A percentile compares a stretch with the other conserved stretches of the same genome.
phyloP scores from a whole-genome alignment of 257 asterid species.

The Solanum chiquidenum region DNA sequence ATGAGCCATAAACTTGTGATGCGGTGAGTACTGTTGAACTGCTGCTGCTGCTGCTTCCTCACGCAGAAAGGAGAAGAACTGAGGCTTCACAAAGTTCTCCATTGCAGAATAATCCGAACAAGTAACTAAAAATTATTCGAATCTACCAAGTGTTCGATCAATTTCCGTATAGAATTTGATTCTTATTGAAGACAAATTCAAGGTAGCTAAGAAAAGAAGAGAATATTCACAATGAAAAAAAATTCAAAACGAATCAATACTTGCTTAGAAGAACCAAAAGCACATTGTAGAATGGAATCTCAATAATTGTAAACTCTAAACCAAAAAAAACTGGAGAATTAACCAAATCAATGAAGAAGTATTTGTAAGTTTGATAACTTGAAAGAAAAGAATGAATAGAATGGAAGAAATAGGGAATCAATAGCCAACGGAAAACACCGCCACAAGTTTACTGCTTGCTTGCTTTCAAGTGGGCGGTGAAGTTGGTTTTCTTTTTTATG shows the following conservation, averaged over 20 bases:
- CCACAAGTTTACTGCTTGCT: background rate
- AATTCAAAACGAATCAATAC: background rate
- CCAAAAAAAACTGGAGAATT: background rate
- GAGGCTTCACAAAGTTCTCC: background rate
- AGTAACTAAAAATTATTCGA: background rate
- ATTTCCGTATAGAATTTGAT: background rate
- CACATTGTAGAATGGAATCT: background rate
- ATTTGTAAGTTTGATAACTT: background rate
- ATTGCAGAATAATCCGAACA: background rate
- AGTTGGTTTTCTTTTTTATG: background rate
- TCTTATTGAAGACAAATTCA: background rate
- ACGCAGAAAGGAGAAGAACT: background rate
- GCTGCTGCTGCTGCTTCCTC: background rate
- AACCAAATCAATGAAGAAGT: background rate
- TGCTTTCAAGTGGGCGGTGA: background rate
- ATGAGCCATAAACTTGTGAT: background rate
- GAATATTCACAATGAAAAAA: background rate
- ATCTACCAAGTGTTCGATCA: background rate
- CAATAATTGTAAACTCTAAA: background rate
- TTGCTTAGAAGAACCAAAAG: background rate
- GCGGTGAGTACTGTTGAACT: background rate
- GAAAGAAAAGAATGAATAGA: background rate
- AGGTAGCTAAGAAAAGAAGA: background rate
- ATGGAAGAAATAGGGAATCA: background rate
- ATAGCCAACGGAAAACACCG: conserved; percentile 1